phyloP scores from a whole-genome alignment of 768 basidiomycete genomes.

The Leucosporidium creatinivorum region DNA sequence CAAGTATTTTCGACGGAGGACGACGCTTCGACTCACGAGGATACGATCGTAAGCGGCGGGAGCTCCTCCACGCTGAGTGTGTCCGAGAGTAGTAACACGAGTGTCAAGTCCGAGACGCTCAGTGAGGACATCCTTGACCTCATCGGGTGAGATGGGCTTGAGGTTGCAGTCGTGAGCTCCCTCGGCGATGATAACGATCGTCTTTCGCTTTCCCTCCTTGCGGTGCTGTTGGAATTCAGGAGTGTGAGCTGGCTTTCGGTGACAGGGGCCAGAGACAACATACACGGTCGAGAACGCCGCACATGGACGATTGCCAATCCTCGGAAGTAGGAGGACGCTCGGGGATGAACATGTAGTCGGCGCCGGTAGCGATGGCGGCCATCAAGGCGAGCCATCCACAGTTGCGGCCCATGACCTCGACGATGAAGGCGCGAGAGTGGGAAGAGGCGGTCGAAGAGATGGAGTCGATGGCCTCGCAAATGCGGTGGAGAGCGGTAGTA shows the following conservation, averaged over 20 bases:
- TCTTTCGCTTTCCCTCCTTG: slow-evolving; percentile 86
- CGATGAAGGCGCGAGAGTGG: slow-evolving; percentile 93
- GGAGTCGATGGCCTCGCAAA: slow-evolving; percentile 96
- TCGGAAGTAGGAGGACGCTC: slow-evolving; percentile 72
- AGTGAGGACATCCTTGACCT: slow-evolving; percentile 81
- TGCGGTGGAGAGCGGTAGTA: slow-evolving; percentile 86
- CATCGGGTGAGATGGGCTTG: slow-evolving; percentile 83
- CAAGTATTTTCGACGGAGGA: not conserved
- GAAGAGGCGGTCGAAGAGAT: slow-evolving; percentile 94
- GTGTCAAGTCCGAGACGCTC: slow-evolving; percentile 87
- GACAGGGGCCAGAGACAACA: slow-evolving; percentile 37
- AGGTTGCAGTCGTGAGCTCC: slow-evolving; percentile 82
- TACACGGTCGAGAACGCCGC: slow-evolving; percentile 69
- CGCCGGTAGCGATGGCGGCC: slow-evolving; percentile 85
- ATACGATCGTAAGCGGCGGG: slow-evolving; percentile 92
- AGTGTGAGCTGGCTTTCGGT: not conserved
- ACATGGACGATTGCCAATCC: slow-evolving; percentile 91
- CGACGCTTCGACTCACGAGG: slow-evolving; percentile 52
- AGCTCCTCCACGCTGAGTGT: slow-evolving; percentile 89
- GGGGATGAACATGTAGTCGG: slow-evolving; percentile 96
- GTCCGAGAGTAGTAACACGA: slow-evolving; percentile 90
- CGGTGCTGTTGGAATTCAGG: slow-evolving; percentile 60
- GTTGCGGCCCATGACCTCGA: slow-evolving; percentile 99
- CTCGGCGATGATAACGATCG: slow-evolving; percentile 96
- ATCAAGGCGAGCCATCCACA: slow-evolving; percentile 97